phyloP scores from a whole-genome alignment of 257 asterid species.

The Fraxinus cuspidata region DNA sequence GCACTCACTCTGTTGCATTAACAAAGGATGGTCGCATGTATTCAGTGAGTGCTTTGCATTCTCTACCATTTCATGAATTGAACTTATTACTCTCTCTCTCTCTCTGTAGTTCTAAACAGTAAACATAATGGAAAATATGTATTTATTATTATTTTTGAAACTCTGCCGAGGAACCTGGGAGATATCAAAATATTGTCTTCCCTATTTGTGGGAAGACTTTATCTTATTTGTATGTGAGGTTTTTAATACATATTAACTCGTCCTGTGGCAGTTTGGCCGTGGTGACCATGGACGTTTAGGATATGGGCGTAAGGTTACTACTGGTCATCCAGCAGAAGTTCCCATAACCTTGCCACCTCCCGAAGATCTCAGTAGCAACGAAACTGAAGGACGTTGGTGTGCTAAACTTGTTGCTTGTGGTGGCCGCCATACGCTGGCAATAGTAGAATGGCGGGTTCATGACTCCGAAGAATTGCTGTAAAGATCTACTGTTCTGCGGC shows the following conservation, averaged over 20 bases:
- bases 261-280: slow-evolving; percentile 75
- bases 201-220: neutral
- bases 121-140: neutral
- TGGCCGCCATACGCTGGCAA: slow-evolving; percentile 90
- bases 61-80: neutral
- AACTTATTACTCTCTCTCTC: neutral
- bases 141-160: neutral
- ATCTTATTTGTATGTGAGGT: neutral
- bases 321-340: slow-evolving; percentile 93
- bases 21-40: slow-evolving; percentile 89
- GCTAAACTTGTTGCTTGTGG: slow-evolving; percentile 90
- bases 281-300: slow-evolving; percentile 99
- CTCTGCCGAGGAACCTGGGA: neutral
- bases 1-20: slow-evolving; percentile 94
- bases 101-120: neutral
- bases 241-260: neutral
- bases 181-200: neutral
- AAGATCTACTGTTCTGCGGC: neutral
- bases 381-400: slow-evolving; percentile 65
- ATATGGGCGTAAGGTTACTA: slow-evolving; percentile 84
- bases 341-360: slow-evolving; percentile 75
- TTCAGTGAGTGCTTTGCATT: slow-evolving; percentile 56
- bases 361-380: slow-evolving; percentile 28
- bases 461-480: slow-evolving; percentile 37
- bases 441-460: slow-evolving; percentile 61